phyloP scores from a whole-genome alignment of 805 yeast species.

The Candida caryicola region DNA sequence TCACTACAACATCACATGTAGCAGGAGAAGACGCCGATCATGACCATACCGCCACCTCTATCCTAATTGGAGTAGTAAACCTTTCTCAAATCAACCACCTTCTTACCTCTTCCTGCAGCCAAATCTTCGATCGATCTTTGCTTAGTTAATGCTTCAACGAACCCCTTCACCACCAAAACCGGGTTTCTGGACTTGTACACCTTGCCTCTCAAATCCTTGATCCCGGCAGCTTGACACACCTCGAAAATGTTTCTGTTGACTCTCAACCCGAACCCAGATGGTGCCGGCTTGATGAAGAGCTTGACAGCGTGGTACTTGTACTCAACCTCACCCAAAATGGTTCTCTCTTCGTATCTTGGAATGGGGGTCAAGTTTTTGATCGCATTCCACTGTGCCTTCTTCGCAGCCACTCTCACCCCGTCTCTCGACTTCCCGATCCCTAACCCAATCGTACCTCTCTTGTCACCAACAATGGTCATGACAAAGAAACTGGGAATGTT shows the following conservation, averaged over 20 bases:
- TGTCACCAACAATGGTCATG: constrained; percentile 87
- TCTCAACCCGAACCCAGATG: constrained; percentile 90
- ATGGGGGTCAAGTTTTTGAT: constrained; percentile 77
- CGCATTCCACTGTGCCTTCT: constrained; percentile 91
- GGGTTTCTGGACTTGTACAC: constrained; percentile 90
- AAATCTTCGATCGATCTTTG: constrained; percentile 84
- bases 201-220: constrained; percentile 88
- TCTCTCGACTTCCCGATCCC: constrained; percentile 92
- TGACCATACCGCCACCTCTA: neutral
- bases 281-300: constrained; percentile 77
- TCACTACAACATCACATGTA: too few relatives aligned
- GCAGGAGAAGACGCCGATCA: neutral
- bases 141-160: constrained; percentile 77
- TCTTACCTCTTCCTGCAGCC: constrained; percentile 91
- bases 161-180: constrained; percentile 90
- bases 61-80: constrained; percentile 61
- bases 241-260: constrained; percentile 89
- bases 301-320: constrained; percentile 85
- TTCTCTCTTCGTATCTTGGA: constrained; percentile 88
- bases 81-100: constrained; percentile 87
- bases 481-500: constrained; percentile 80
- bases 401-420: constrained; percentile 69
- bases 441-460: constrained; percentile 88
- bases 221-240: constrained; percentile 90
- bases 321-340: constrained; percentile 80